A percentile compares a stretch with the other conserved stretches of the same genome.
Evolutionary conservation across 768 basidiomycete species (phyloP).

Genomic region (Mycena floridula): DNA sequence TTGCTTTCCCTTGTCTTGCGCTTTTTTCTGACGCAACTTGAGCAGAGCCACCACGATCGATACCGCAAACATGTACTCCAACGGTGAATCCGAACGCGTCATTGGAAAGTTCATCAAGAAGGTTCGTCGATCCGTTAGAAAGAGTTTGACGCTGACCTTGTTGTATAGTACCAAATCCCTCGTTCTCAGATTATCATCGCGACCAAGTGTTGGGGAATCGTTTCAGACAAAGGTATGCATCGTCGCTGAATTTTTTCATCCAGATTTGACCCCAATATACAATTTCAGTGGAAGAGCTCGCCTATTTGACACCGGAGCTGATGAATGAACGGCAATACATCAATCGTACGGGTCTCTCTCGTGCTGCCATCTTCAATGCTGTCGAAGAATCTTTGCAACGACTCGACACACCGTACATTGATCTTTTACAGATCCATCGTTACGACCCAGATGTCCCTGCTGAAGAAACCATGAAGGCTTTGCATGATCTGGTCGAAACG

Average conservation of each 20-base stretch:
- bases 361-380: no score
- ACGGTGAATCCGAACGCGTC: no score
- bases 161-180: constrained; percentile 21
- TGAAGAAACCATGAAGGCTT: no score
- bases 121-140: constrained; percentile 8
- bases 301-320: no score
- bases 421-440: constrained; percentile 31
- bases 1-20: no score
- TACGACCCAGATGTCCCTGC: constrained; percentile 19
- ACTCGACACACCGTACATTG: constrained; percentile 15
- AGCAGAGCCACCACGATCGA: constrained; percentile 33
- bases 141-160: constrained; percentile 16
- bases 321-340: no score
- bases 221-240: constrained; percentile 12
- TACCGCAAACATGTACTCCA: constrained; percentile 32
- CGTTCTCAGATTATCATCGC: constrained; percentile 25
- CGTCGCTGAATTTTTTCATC: neutral
- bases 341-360: no score
- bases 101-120: constrained; percentile 30
- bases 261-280: neutral
- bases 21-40: no score
- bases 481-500: no score
- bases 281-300: constrained; percentile 26
- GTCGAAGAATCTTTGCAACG: no score
- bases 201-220: constrained; percentile 19